phyloP scores from a whole-genome alignment of 371 early-diverging fungal species.

The Apophysomyces ossiformis region DNA sequence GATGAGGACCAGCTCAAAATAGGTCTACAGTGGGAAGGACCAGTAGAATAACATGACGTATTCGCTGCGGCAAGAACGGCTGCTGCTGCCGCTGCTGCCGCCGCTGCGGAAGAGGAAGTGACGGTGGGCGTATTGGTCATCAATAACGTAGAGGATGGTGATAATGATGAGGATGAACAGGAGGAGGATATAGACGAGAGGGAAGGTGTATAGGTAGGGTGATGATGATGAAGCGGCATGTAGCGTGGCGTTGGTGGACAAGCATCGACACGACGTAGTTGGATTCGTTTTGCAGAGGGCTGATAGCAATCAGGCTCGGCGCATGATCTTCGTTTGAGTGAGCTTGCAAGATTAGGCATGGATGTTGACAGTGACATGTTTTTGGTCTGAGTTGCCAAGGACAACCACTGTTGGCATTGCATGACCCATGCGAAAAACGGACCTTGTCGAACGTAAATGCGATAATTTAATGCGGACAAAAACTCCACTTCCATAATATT shows the following conservation, averaged over 20 bases:
- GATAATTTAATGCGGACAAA: constrained; percentile 60
- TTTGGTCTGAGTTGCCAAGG: constrained; percentile 11
- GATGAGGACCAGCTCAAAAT: constrained; percentile 55
- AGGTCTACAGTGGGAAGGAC: constrained; percentile 29
- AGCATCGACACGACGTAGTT: background rate
- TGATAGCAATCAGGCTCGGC: constrained; percentile 12
- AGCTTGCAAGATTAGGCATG: constrained; percentile 19
- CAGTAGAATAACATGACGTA: background rate
- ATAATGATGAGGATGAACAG: constrained; percentile 1
- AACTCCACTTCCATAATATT: constrained; percentile 81
- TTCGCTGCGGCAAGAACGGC: background rate
- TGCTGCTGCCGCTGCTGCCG: background rate
- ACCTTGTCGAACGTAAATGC: constrained; percentile 41
- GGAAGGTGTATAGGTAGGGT: constrained; percentile 13
- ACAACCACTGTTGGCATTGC: constrained; percentile 37
- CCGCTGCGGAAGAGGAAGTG: no score
- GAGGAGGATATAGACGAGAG: background rate
- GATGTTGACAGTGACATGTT: constrained; percentile 17
- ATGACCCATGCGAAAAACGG: constrained; percentile 47
- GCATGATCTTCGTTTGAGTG: constrained; percentile 13
- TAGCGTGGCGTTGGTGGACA: constrained; percentile 22
- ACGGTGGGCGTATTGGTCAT: background rate
- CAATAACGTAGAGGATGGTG: background rate
- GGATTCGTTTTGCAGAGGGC: constrained; percentile 8
- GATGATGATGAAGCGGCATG: constrained; percentile 6